Evolutionary conservation across 768 basidiomycete species (phyloP), one percentile per base, ranked within the genome.

Genomic region (Russula compacta): DNA sequence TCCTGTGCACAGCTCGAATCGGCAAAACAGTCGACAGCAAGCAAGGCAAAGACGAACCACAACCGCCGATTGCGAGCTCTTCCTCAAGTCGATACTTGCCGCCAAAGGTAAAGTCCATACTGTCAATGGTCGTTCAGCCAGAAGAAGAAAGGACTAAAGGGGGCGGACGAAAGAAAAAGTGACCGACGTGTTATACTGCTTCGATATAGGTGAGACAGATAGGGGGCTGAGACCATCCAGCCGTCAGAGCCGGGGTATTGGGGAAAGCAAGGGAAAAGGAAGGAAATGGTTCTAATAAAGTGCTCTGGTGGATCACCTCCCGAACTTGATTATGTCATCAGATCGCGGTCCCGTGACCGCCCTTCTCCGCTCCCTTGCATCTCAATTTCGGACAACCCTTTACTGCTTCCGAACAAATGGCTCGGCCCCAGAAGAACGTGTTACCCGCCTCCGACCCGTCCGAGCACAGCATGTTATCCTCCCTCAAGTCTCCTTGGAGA

Each of bases 31-130:
- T 38, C 50, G 2, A 19, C 29, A 21, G 3, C 7, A 29, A 21
- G n/a, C 8, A 43, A 6, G 6, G 36, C 14, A 40, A 12, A 4
- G 12, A 75, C 82, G 59, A 53, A 87, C 85, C 85, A 72, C 88
- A 90, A 32, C 88, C 88, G 24, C 88, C 88, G 64, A 83, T 86
- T 15, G 86, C 88, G 66, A 90, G 85, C 73, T 88, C 87, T 68
- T 89, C 85, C 69, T 87, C 87, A 40, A 89, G 76, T 61, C 83
- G 79, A 72, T 89, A 89, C 69, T 88, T 88, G 48, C 87, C 87
- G 57, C 84, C 88, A 67, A 89, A 86, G 19, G 77, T 80, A 56
- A 66, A 70, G 51, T 73, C 71, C 73, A 73, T 74, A 4, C 58
- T 66, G 35, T 19, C 14, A 44, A 33, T 9, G n/a, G n/a, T 7